Percentiles rank a stretch among this genome's conserved stretches.
Evolutionary conservation across 306 rosid species (phyloP).

Genomic region (Elaeagnus macrophylla): DNA sequence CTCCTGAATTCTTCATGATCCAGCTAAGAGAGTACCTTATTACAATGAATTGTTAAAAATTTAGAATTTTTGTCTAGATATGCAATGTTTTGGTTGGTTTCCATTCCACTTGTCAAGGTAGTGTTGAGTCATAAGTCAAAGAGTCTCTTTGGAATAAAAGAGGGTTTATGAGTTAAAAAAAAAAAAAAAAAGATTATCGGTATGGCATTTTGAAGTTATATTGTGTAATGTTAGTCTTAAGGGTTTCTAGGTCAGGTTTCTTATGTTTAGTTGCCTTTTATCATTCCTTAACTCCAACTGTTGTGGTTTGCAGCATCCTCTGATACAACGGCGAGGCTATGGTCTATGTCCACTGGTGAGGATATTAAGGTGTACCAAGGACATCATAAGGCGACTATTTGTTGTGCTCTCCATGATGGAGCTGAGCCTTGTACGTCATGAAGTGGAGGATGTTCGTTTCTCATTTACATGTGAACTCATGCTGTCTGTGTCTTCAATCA

Average conservation of each 20-base stretch:
- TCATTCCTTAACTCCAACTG: background rate
- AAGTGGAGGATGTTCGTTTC: constrained; percentile 3
- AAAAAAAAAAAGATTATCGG: no score
- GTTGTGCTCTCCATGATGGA: constrained; percentile 95
- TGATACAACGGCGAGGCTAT: constrained; percentile 89
- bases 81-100: no score
- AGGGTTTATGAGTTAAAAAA: no score
- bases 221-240: no score
- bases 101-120: no score
- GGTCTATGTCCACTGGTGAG: constrained; percentile 84
- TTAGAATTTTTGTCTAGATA: no score
- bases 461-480: constrained; percentile 2
- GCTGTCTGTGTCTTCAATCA: no score
- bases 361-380: constrained; percentile 82
- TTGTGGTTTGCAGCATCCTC: constrained; percentile 67
- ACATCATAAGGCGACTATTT: constrained; percentile 89
- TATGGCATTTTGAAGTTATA: no score
- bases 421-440: constrained; percentile 67
- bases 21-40: no score
- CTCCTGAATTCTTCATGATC: background rate
- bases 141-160: no score
- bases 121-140: no score
- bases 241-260: background rate
- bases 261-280: background rate
- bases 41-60: no score